phyloP scores from a whole-genome alignment of 2,329 filamentous ascomycete species.

The Penicillium sp. region DNA sequence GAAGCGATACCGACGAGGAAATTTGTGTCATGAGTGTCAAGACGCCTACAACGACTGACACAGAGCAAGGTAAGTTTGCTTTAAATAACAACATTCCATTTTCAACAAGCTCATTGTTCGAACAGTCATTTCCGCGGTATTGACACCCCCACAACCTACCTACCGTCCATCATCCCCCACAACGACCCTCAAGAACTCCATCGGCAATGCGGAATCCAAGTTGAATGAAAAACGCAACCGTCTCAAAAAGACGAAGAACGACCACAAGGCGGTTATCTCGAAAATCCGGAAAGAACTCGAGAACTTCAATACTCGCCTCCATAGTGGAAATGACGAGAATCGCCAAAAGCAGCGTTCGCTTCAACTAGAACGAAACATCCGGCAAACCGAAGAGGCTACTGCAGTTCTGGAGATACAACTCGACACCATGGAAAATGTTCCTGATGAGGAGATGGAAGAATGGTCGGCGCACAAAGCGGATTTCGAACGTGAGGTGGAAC shows the following conservation, averaged over 20 bases:
- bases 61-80: slow-evolving; percentile 53
- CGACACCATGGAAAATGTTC: slow-evolving; percentile 55
- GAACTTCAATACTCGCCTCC: slow-evolving; percentile 55
- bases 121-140: slow-evolving; percentile 36
- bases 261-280: slow-evolving; percentile 58
- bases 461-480: slow-evolving; percentile 52
- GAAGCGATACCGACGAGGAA: slow-evolving; percentile 54
- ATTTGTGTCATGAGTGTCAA: slow-evolving; percentile 61
- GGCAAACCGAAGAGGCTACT: slow-evolving; percentile 62
- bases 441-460: slow-evolving; percentile 54
- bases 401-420: slow-evolving; percentile 53
- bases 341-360: slow-evolving; percentile 60
- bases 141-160: slow-evolving; percentile 54
- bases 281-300: slow-evolving; percentile 62
- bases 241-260: slow-evolving; percentile 58
- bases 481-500: slow-evolving; percentile 55
- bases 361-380: slow-evolving; percentile 61
- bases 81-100: background rate
- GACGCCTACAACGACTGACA: slow-evolving; percentile 57
- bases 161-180: slow-evolving; percentile 63
- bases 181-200: slow-evolving; percentile 64
- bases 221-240: slow-evolving; percentile 58
- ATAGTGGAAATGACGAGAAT: slow-evolving; percentile 60
- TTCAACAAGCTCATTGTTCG: slow-evolving; percentile 8
- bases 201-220: slow-evolving; percentile 60